Conservation (phyloP, 2,329 filamentous ascomycete genomes). For the Penicillium sclerotigenum region DNA sequence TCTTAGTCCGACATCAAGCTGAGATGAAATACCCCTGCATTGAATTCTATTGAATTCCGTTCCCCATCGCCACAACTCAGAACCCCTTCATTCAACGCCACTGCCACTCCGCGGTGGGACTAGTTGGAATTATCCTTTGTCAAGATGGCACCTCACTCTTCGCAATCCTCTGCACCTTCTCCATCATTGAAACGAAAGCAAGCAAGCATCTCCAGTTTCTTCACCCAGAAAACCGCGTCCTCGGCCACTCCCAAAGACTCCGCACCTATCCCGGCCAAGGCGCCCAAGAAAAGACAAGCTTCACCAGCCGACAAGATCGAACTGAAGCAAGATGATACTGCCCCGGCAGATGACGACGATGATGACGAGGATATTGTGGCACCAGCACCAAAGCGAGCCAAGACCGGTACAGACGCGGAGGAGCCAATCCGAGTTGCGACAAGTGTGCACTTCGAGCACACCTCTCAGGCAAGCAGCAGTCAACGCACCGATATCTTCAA, state of each 20-base stretch:
- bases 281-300: slow-evolving; percentile 11
- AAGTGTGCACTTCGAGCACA: slow-evolving; percentile 5
- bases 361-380: slow-evolving; percentile 41
- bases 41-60: neutral
- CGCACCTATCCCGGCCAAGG: slow-evolving; percentile 3
- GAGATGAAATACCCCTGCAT: neutral
- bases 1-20: neutral
- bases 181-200: slow-evolving; percentile 48
- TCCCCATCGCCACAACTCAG: neutral
- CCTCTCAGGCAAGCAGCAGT: slow-evolving; percentile 38
- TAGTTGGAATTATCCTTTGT: neutral
- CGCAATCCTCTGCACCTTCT: slow-evolving; percentile 34
- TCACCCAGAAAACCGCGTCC: slow-evolving; percentile 57
- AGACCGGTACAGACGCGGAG: slow-evolving; percentile 18
- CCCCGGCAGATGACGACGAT: neutral
- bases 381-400: slow-evolving; percentile 43
- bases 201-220: slow-evolving; percentile 82
- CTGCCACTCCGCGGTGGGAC: neutral
- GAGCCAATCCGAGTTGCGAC: slow-evolving; percentile 6
- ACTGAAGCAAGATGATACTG: slow-evolving; percentile 4
- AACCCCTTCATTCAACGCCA: neutral
- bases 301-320: slow-evolving; percentile 8
- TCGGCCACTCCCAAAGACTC: slow-evolving; percentile 12
- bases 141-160: slow-evolving; percentile 35
- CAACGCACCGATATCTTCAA: slow-evolving; percentile 58